Evolutionary conservation across 495 filamentous ascomycete genomes (phyloP).

Genomic region (Penicillium fimorum): DNA sequence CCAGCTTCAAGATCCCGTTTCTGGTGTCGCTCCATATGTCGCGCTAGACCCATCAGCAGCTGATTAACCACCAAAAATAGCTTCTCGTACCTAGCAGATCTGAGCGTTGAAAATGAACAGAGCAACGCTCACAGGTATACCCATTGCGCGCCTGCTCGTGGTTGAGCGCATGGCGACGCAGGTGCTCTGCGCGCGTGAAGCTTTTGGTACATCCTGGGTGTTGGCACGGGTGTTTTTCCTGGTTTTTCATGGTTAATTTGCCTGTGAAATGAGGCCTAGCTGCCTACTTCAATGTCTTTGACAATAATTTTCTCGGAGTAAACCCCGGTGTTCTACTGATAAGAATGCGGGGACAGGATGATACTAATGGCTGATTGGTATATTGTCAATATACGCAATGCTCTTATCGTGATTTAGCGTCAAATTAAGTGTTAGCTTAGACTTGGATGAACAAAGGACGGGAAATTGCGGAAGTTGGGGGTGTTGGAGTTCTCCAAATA

Average conservation of each 20-base stretch:
- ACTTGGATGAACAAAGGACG: too few relatives aligned
- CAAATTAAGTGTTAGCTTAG: not conserved
- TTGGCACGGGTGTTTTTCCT: conserved; percentile 37
- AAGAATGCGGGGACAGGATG: conserved; percentile 22
- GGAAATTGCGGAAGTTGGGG: too few relatives aligned
- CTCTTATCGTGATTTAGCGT: conserved; percentile 1
- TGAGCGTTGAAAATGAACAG: conserved; percentile 55
- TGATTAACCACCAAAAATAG: not conserved
- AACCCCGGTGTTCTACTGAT: conserved; percentile 14
- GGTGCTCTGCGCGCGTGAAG: conserved; percentile 59
- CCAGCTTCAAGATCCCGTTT: conserved; percentile 62
- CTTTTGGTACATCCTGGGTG: conserved; percentile 51
- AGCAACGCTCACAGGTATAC: conserved; percentile 54
- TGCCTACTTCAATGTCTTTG: not conserved
- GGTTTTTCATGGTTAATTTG: conserved; percentile 25
- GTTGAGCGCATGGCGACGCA: conserved; percentile 58
- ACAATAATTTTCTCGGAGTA: conserved; percentile 9
- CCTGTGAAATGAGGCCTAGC: not conserved
- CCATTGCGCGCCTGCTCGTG: conserved; percentile 48
- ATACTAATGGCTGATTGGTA: conserved; percentile 11
- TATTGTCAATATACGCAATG: not conserved
- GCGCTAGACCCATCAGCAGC: conserved; percentile 37
- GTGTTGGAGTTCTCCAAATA: too few relatives aligned
- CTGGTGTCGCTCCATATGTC: conserved; percentile 58
- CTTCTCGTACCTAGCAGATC: conserved; percentile 51